A percentile compares a stretch with the other conserved stretches of the same genome.
These are phyloP conservation scores for Suhomyces maxii DNA, from an alignment of 1,139 yeast genomes.

Conservation along the genomic window DNA sequence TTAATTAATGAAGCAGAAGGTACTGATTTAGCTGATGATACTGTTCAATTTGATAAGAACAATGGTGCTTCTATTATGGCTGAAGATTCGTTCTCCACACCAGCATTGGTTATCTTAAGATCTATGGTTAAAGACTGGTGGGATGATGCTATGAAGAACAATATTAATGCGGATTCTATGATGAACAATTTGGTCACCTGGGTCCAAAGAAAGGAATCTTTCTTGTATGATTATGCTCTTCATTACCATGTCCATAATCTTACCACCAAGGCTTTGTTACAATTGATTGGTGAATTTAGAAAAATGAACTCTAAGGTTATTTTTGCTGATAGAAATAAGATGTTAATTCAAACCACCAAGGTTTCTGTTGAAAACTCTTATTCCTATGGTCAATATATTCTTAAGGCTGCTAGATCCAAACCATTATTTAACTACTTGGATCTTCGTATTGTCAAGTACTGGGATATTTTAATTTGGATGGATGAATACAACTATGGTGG, in stretches of 20 bases:
- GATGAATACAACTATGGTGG: conserved; percentile 90
- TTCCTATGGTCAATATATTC: conserved; percentile 87
- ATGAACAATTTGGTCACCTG: conserved; percentile 82
- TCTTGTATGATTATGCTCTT: conserved; percentile 72
- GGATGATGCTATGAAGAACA: conserved; percentile 79
- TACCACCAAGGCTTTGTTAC: conserved; percentile 80
- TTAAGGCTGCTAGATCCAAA: conserved; percentile 75
- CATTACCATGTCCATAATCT: conserved; percentile 87
- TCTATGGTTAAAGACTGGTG: conserved; percentile 86
- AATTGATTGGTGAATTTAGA: conserved; percentile 76
- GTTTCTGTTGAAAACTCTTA: conserved; percentile 82
- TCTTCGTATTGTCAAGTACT: conserved; percentile 68
- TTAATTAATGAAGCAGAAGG: conserved; percentile 90
- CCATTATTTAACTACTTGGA: conserved; percentile 85
- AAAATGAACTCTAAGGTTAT: conserved; percentile 76
- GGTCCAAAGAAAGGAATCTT: conserved; percentile 78
- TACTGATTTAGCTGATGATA: conserved; percentile 65
- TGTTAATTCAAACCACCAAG: conserved; percentile 74
- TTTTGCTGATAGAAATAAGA: conserved; percentile 76
- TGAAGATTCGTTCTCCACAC: conserved; percentile 76
- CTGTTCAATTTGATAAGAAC: conserved; percentile 38
- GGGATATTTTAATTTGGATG: conserved; percentile 96
- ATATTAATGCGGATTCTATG: conserved; percentile 78
- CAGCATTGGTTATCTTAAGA: conserved; percentile 71
- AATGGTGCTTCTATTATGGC: conserved; percentile 59